These are phyloP conservation scores for Hypoxylon subgilvum DNA, from an alignment of 495 filamentous ascomycete species.

Conservation along the genomic window DNA sequence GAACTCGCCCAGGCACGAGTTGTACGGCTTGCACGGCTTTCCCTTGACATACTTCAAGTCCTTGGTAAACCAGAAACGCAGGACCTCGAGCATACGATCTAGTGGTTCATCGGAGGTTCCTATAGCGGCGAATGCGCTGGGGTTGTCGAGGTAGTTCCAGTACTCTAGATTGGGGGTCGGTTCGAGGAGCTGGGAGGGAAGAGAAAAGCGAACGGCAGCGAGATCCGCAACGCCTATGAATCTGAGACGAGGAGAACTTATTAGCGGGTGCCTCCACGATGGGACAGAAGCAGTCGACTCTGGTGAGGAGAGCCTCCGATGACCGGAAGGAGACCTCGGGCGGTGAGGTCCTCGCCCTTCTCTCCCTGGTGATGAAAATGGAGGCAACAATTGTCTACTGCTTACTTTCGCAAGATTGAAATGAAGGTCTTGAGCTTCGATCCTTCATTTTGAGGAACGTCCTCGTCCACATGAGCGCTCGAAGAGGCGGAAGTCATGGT, in stretches of 20 bases:
- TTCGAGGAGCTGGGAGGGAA: conserved; percentile 93
- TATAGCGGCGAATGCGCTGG: conserved; percentile 94
- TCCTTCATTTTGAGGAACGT: conserved; percentile 76
- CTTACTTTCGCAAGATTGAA: conserved; percentile 80
- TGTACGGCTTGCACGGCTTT: conserved; percentile 98
- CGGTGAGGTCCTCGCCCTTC: conserved; percentile 22
- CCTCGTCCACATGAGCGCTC: conserved; percentile 45
- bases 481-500: conserved; percentile 38
- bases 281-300: not conserved
- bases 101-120: conserved; percentile 89
- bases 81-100: conserved; percentile 88
- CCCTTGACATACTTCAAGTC: conserved; percentile 99
- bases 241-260: conserved; percentile 49
- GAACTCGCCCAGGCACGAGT: conserved; percentile 96
- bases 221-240: conserved; percentile 96
- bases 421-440: conserved; percentile 86
- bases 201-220: conserved; percentile 90
- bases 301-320: conserved; percentile 8
- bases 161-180: conserved; percentile 97
- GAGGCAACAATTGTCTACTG: conserved; percentile 36
- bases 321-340: conserved; percentile 26
- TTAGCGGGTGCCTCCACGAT: not conserved
- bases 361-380: not conserved
- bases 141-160: conserved; percentile 96
- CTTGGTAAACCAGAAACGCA: conserved; percentile 98